Evolutionary conservation across 306 rosid species (phyloP), one percentile per base, ranked within the genome.

Genomic region (Glycine tomentella): DNA sequence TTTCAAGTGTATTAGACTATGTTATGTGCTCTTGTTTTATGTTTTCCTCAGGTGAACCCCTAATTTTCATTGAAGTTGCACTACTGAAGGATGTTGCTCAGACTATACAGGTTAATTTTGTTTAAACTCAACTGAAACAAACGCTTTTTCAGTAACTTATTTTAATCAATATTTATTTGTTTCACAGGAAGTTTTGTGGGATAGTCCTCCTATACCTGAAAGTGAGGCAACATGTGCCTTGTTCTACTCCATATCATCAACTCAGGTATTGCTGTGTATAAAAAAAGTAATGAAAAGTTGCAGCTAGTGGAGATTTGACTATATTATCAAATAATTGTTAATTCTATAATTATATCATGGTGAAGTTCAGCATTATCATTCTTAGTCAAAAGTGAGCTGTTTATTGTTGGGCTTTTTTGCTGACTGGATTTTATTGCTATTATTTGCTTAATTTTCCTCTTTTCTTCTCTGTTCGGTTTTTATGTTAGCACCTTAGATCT

Each of bases 241-340:
- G 87, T 95, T 95, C 79, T 95, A 95, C 87, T 95, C 98, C 63
- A 95, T 95, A 86, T 95, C 98, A 58, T 90, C 98, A 81, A 92
- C 98, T 80, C 97, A 95, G 98, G 98, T 92, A 76, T 81, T 25
- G 87, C 58, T 51, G 15, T 65, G 9, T 48, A 33, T 59, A 55
- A 7, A 52, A 15, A 25, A 69, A 46, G 34, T 52, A 62, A 74
- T 56, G 44, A 34, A 82, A 81, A 57, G 57, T 74, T 66, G 48
- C 61, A 59, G 78, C 42, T 53, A 8, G 72, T 61, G 51, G 76
- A 80, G 67, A 73, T 56, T 52, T 74, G 65, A 46, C 68, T 74
- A 52, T 38, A 48, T 53, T 25, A 52, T 63, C 0, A 11, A 59
- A 76, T 16, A 38, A 33, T 46, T 55, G 31, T 12, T 55, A 40